Conservation (phyloP, 352 stramenopile species). For the Phytophthora podocarpi region DNA sequence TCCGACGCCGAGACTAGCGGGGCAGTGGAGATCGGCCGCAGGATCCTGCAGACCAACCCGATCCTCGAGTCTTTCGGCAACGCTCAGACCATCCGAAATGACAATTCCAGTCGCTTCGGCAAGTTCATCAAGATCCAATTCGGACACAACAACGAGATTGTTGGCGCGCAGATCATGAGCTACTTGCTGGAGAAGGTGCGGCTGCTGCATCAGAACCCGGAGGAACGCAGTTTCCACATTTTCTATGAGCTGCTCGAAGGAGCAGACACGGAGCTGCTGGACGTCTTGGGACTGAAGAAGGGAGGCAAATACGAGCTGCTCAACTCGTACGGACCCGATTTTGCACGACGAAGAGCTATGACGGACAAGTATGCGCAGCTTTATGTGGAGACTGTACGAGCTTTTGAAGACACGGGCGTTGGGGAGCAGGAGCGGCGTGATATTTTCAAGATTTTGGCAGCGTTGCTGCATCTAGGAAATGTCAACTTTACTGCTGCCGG, state of each 20-base stretch:
- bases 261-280: constrained; percentile 61
- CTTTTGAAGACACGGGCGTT: constrained; percentile 80
- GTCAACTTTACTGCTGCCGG: constrained; percentile 77
- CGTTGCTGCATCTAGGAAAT: constrained; percentile 96
- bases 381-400: constrained; percentile 71
- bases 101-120: constrained; percentile 96
- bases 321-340: constrained; percentile 78
- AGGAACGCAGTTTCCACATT: constrained; percentile 96
- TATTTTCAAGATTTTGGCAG: constrained; percentile 85
- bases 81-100: constrained; percentile 95
- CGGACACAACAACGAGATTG: constrained; percentile 71
- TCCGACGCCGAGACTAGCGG: constrained; percentile 30
- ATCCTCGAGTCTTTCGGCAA: constrained; percentile 98
- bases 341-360: constrained; percentile 35
- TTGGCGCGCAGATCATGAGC: constrained; percentile 93
- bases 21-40: constrained; percentile 76
- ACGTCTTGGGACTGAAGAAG: constrained; percentile 63
- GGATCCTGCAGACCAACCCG: constrained; percentile 96
- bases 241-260: constrained; percentile 96
- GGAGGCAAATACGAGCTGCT: constrained; percentile 87
- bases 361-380: constrained; percentile 59
- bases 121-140: constrained; percentile 98
- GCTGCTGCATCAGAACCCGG: constrained; percentile 91
- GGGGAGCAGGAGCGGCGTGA: constrained; percentile 43
- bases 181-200: constrained; percentile 98